phyloP scores from a whole-genome alignment of 768 basidiomycete genomes.

The Hypholoma fasciculare region DNA sequence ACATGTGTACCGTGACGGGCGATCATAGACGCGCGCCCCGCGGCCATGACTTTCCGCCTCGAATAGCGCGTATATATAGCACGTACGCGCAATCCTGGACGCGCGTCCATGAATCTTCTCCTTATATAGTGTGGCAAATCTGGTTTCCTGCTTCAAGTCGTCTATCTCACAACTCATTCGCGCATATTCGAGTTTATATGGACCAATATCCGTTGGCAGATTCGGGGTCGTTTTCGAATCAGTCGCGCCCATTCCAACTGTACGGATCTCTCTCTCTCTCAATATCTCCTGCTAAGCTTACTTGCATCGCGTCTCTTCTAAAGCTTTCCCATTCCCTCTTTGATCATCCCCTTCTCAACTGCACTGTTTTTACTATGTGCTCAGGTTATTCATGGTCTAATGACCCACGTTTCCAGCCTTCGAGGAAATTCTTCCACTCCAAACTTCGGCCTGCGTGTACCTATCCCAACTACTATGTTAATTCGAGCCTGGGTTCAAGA shows the following conservation, averaged over 20 bases:
- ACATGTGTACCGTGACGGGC: too few species aligned
- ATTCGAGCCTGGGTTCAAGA: not conserved
- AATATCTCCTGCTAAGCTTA: not conserved
- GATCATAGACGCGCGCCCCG: too few species aligned
- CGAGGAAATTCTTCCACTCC: too few species aligned
- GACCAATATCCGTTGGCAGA: not conserved
- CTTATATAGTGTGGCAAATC: not conserved
- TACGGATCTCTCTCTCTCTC: not conserved
- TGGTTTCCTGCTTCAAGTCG: not conserved
- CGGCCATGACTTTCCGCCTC: too few species aligned
- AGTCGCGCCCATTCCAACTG: not conserved
- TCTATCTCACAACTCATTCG: not conserved
- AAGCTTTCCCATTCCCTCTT: not conserved
- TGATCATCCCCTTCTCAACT: not conserved
- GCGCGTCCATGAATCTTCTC: not conserved
- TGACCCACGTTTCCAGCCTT: not conserved
- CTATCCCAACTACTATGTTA: not conserved
- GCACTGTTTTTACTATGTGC: not conserved
- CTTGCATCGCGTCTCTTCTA: too few species aligned
- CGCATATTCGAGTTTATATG: not conserved
- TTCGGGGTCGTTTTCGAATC: not conserved
- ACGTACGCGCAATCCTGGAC: not conserved
- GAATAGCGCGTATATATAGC: too few species aligned
- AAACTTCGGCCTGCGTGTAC: not conserved
- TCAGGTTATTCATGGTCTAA: not conserved